Evolutionary conservation across 2,329 filamentous ascomycete species (phyloP), one percentile per base, ranked within the genome.

Genomic region (Ambrosiella xylebori): DNA sequence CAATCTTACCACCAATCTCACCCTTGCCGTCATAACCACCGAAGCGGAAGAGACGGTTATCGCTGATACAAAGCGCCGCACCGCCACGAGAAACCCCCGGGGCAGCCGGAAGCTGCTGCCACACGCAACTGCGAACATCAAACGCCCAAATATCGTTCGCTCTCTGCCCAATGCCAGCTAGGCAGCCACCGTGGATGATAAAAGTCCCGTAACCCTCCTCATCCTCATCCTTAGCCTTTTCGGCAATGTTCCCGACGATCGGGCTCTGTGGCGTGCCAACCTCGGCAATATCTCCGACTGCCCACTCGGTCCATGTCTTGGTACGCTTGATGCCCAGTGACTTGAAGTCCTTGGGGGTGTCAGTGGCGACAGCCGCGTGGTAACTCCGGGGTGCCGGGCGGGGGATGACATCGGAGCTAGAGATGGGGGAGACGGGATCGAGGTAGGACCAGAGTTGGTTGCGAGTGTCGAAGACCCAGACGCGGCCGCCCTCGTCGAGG

Each of bases 141-240:
- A 94, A 94, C 0, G 80, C 79, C 88, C 88, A 95, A 5, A 90
- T 69, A 66, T 95, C 88, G 9, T 74, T 71, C 44, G 73, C 72
- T 2, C 86, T 73, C 2, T 81, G 73, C 9, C 81, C 84, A 36
- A 71, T 76, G 12, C 52, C 56, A 5, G 78, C 76, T 0, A 86
- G 76, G 64, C 82, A 86, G 2, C 88, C 88, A 3, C 85, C 87
- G 67, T 94, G 88, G 38, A 95, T 67, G 66, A 86, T 84, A 51
- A 95, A 73, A 0, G 80, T 86, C 17, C 83, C 81, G 58, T 79
- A 78, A 3, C 83, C 84, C 50, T 80, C 74, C 2, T 72, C 73
- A 63, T 80, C 79, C 63, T 82, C 77, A 60, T 81, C 81, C 1
- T 78, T 74, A 3, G 82, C 79, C 36, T 70, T 69, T 62, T 75